Base-by-base conservation (phyloP, 768 basidiomycete genomes). In the Phlegmacium glaucopus region DNA sequence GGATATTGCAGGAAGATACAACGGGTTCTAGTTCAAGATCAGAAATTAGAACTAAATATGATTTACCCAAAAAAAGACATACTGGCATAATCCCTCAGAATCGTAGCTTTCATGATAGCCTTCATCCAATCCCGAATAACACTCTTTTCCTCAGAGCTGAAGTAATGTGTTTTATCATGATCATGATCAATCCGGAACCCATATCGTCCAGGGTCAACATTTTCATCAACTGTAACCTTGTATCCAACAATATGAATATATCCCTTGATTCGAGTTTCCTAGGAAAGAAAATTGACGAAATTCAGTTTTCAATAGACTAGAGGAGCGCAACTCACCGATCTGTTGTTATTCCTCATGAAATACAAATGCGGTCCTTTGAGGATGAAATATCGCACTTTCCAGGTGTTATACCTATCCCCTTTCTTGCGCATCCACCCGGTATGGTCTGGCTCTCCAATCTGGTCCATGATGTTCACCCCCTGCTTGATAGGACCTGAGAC, bases 121-220 rank as follows among this genome's bases (percentile, higher is more conserved):
- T 98, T 99, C 96, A 98, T 98, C 95, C 96, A 98, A 54, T 92
- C 92, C n/a, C 96, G 82, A 40, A 96, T 78, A 30, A 82, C 68
- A 1, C 70, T 59, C 66, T 92, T 90, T 60, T 97, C 94, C 17
- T 93, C 88, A 0, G 91, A 92, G 53, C 90, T 91, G 69, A 99
- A 99, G 61, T 67, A 91, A 64, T 98, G 93, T 1, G 87, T 75
- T 69, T 87, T 90, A 63, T 92, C 89, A 6, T 77, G 55, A 38
- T 93, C 90, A 56, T 97, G 94, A 27, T 94, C 81, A 52, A 98
- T 87, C 56, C 90, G 79, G 82, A 98, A 98, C 4, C 92, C 94
- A 67, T 95, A 98, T 58, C 85, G 80, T 11, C 95, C 95, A 17
- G 94, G 91, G 59, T 94, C 83, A 17, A 90, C 73, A 66, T 86